phyloP scores from a whole-genome alignment of 139 green algal genomes.

The Chlorella vulgaris region DNA sequence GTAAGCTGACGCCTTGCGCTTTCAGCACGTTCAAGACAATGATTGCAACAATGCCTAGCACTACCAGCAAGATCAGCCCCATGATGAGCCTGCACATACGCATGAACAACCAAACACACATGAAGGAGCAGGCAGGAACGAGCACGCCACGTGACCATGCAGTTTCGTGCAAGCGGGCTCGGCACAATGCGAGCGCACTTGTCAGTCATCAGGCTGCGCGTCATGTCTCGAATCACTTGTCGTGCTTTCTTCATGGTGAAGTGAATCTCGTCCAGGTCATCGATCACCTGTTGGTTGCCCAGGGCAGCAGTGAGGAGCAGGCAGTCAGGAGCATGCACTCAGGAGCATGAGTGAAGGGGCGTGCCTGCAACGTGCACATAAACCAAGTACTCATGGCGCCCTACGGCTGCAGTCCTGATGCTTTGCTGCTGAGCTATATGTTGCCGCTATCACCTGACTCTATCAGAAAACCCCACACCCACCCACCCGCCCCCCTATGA shows the following conservation, averaged over 20 bases:
- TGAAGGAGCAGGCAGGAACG: not conserved
- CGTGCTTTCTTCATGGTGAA: constrained; percentile 89
- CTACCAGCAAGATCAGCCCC: constrained; percentile 73
- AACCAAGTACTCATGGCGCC: not conserved
- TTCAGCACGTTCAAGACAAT: constrained; percentile 70
- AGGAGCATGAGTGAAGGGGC: not conserved
- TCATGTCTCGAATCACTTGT: constrained; percentile 85
- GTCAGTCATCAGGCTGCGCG: constrained; percentile 84
- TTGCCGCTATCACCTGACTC: not conserved
- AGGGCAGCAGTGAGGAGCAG: too few relatives aligned
- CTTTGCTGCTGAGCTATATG: not conserved
- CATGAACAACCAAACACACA: too few relatives aligned
- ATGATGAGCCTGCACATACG: constrained; percentile 73
- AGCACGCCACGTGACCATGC: not conserved
- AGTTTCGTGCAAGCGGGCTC: not conserved
- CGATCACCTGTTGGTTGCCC: constrained; percentile 55
- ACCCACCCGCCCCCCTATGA: not conserved
- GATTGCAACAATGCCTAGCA: constrained; percentile 71
- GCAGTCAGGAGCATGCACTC: too few relatives aligned
- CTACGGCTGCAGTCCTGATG: not conserved
- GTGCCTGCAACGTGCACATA: not conserved
- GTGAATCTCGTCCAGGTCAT: constrained; percentile 90
- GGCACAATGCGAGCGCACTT: constrained; percentile 57
- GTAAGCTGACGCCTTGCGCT: constrained; percentile 1
- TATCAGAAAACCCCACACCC: not conserved